Base-by-base conservation (phyloP, 306 rosid species). In the Arachis hypogaea region DNA sequence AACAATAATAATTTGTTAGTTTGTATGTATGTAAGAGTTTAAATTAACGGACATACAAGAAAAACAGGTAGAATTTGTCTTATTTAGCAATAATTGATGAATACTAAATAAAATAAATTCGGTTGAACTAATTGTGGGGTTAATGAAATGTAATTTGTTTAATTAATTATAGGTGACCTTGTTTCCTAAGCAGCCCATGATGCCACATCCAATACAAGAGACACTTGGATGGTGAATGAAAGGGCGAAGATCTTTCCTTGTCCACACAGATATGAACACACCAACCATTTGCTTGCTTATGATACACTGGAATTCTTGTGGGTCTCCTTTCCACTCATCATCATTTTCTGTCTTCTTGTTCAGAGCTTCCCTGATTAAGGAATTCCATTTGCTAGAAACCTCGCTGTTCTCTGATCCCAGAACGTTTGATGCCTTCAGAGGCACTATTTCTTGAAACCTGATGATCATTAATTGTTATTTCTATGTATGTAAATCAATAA, bases 271-370 rank as follows among this genome's bases (percentile, higher is more conserved):
- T 38, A 91, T 84, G 76, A 89, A 72, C 52, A 93, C 88, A 51
- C 98, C 98, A 74, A 93, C 98, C 98, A 93, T 93, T 76, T 93
- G 96, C 73, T 89, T 93, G 78, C 98, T 88, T 70, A 86, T 75
- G 16, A 93, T 84, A 75, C 97, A 91, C 65, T 89, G 75, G 59
- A 85, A 88, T 7, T 84, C 87, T 2, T 81, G 81, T 60, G 81
- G 29, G 16, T 55, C 77, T 69, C 52, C 41, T 3, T 44, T 8
- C 54, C 14, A 41, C 56, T 76, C 69, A 28, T 14, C 9, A 16
- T 38, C 22, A 5, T 55, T 33, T 46, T 10, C 4, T 47, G 9
- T 49, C 50, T 69, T 88, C 85, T 64, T 87, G 88, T 88, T 88
- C 79, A 93, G 55, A 11, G 84, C 80, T 72, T 88, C 82, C 76